phyloP scores from a whole-genome alignment of 345 rosid genomes.

The Gossypium herbaceum region DNA sequence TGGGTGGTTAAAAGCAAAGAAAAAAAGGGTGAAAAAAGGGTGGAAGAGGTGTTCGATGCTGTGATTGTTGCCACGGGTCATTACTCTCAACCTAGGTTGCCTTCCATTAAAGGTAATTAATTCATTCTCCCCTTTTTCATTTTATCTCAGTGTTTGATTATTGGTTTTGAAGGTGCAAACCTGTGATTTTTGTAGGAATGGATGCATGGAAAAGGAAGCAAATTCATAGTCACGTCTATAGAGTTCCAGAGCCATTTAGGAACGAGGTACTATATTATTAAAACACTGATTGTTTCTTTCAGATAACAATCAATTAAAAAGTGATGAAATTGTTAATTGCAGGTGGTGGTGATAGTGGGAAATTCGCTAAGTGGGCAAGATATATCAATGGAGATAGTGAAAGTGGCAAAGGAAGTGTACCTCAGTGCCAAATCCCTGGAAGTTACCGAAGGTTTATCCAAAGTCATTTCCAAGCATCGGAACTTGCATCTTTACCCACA shows the following conservation, averaged over 20 bases:
- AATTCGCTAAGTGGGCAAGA: conserved; percentile 86
- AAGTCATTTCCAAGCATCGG: not conserved
- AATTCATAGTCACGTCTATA: conserved; percentile 75
- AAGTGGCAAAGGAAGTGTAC: conserved; percentile 43
- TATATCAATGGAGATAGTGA: conserved; percentile 81
- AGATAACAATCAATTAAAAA: too few species aligned
- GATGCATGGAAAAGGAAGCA: conserved; percentile 82
- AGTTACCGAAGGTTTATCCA: not conserved
- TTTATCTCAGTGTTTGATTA: not conserved
- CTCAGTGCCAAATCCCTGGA: not conserved
- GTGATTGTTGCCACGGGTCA: conserved; percentile 94
- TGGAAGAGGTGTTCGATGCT: conserved; percentile 82
- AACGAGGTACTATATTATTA: conserved; percentile 43
- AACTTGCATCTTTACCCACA: conserved; percentile 7
- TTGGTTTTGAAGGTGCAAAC: not conserved
- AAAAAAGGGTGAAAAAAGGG: conserved; percentile 29
- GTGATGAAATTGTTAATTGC: not conserved
- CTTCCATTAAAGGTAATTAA: conserved; percentile 64
- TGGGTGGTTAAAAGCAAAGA: conserved; percentile 72
- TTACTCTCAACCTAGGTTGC: conserved; percentile 73
- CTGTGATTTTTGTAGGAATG: conserved; percentile 49
- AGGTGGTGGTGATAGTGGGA: conserved; percentile 86
- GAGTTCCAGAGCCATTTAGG: conserved; percentile 72
- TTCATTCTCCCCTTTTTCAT: not conserved
- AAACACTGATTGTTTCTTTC: too few species aligned